Evolutionary conservation across 1,284 basidiomycete species (phyloP), one percentile per base, ranked within the genome.

Genomic region (Polyporus tsugae): DNA sequence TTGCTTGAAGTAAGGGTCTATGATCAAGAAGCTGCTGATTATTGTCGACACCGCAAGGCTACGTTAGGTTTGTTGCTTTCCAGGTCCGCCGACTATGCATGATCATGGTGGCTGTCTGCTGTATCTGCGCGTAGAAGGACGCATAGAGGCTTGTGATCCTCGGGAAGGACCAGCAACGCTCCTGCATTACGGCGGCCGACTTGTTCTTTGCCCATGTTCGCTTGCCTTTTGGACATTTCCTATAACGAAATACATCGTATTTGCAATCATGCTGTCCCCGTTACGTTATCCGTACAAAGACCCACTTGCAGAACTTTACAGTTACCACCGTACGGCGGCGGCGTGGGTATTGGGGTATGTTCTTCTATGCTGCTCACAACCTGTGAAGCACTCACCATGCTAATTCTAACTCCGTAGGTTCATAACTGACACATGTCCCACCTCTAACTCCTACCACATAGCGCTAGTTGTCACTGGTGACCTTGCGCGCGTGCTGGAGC

Each of bases 291-390:
- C 46, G 46, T 22, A 9, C 46, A 25, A 52, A 25, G 46, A 13
- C 22, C 22, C 22, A 25, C 10, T 52, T 25, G 22, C 22, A 22
- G 22, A 13, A 25, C 46, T 25, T 22, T 22, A 52, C 46, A 10
- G 11, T 13, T 10, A 52, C 46, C 22, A 10, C 11, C 22, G 22
- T 52, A 52, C 22, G 35, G 36, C 35, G 55, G 55, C 35, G 35
- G 55, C 55, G 55, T 58, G 55, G n/a, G 55, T 36, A 19, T 58
- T 11, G 55, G 19, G 17, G 55, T 58, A 58, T 3, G 36, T 58
- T 10, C 35, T 38, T 38, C 9, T 22, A 25, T 25, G 9, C 46
- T 36, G 7, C 10, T 7, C 9, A n/a, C 17, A 6, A 22, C 19
- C 55, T 22, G n/a, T 38, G 7, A 10, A 38, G 55, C 19, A 38